Conservation (phyloP, 2,329 filamentous ascomycete genomes). For the Ascocoryne sarcoides region DNA sequence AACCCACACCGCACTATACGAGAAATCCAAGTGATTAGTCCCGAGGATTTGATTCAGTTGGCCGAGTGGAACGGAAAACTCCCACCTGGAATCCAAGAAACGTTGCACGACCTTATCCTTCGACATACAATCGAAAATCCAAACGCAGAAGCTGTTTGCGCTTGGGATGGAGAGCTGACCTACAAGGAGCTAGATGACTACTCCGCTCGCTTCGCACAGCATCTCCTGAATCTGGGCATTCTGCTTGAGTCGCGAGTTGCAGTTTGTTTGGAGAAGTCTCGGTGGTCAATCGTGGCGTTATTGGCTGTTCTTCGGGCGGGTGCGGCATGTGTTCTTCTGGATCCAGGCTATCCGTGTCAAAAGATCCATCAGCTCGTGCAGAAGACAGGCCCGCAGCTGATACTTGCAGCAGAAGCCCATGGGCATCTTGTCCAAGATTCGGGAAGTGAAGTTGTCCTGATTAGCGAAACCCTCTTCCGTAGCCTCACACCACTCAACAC, state of each 20-base stretch:
- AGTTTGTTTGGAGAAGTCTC: constrained; percentile 24
- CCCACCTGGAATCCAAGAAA: too few relatives aligned
- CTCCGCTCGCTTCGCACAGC: constrained; percentile 14
- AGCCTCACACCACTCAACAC: too few relatives aligned
- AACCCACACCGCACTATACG: too few relatives aligned
- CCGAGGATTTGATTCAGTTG: constrained; percentile 3
- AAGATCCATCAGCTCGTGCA: too few relatives aligned
- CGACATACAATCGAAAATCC: too few relatives aligned
- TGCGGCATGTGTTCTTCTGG: constrained; percentile 24
- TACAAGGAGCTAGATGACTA: constrained; percentile 18
- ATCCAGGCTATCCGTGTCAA: constrained; percentile 13
- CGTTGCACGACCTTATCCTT: too few relatives aligned
- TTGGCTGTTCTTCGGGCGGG: constrained; percentile 22
- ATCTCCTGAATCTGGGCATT: constrained; percentile 13
- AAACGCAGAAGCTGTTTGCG: constrained; percentile 10
- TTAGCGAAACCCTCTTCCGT: too few relatives aligned
- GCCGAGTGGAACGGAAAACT: constrained; percentile 7
- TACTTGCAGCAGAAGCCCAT: too few relatives aligned
- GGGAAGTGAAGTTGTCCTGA: constrained; percentile 1
- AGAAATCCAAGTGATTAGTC: constrained; percentile 3
- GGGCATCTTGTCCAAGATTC: too few relatives aligned
- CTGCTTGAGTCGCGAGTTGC: constrained; percentile 14
- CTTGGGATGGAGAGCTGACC: constrained; percentile 23
- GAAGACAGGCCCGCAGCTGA: too few relatives aligned
- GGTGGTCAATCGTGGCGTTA: constrained; percentile 20